Evolutionary conservation across 345 rosid genomes (phyloP), one percentile per base, ranked within the genome.

Genomic region (Lenwebbia sp.): DNA sequence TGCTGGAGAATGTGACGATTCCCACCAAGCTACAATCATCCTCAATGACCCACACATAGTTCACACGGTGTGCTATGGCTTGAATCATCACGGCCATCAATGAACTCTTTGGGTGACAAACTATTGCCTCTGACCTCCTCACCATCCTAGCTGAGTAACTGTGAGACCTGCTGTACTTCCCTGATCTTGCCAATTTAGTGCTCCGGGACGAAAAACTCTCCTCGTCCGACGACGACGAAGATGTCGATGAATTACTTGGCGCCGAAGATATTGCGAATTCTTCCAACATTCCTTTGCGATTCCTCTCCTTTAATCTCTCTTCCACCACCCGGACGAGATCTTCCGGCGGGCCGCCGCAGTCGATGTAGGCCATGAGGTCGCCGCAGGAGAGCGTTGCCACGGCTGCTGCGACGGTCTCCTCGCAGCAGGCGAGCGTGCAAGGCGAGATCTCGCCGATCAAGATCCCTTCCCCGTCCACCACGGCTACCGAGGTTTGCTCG

Each of bases 31-130:
- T 90, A 81, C 93, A 91, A 78, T 95, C 98, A 3, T 95, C 93
- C 55, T 97, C 97, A 14, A 90, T 78, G 25, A 96, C 99, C 99
- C 99, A 96, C 85, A 94, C 95, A 83, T 95, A 94, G 23, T 91
- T 95, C 88, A 94, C 94, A 52, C 98, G 91, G 54, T 94, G 95
- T 40, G 98, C 91, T 81, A 94, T 93, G 54, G 99, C 98, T 85
- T 96, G 98, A 50, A 96, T 91, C 99, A 96, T 95, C 83, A 95
- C 96, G 40, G 99, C 99, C 81, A 94, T 92, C 12, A 96, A 90
- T 30, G 99, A 95, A 86, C 98, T 96, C 92, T 90, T 92, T 1
- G 92, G 90, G 56, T 91, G 92, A 83, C 99, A 95, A 65, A 95
- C 97, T 49, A 95, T 92, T 3, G 97, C 94, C 88, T 94, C 99